Conservation (phyloP, 371 early-diverging fungal species). For the Rhizopus delemar region DNA sequence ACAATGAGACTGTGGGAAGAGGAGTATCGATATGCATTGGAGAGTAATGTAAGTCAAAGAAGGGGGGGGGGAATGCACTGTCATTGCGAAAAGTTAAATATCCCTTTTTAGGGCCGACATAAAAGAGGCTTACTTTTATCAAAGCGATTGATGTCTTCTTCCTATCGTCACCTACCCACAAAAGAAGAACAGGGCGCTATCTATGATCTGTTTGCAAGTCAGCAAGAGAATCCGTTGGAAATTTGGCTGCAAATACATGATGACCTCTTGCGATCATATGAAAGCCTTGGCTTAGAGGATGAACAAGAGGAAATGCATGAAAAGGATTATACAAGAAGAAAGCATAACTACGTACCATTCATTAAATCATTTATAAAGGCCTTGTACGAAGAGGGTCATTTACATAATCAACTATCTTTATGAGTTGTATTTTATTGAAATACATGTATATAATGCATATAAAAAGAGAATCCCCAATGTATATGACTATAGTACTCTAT, state of each 20-base stretch:
- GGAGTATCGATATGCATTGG: conserved; percentile 18
- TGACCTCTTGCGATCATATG: conserved; percentile 21
- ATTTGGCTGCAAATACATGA: conserved; percentile 25
- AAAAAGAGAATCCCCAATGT: neutral
- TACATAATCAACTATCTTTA: conserved; percentile 6
- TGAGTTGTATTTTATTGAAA: neutral
- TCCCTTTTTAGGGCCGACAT: conserved; percentile 15
- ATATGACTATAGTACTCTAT: neutral
- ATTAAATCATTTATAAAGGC: conserved; percentile 26
- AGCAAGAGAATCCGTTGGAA: conserved; percentile 19
- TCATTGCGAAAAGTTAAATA: neutral
- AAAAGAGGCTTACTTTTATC: conserved; percentile 16
- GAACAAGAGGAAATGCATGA: conserved; percentile 23
- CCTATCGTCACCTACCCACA: conserved; percentile 19
- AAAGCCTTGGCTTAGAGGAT: conserved; percentile 19
- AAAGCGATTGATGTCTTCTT: conserved; percentile 5
- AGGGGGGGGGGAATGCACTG: too few relatives aligned
- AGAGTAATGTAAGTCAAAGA: conserved; percentile 16
- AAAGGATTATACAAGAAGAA: conserved; percentile 10
- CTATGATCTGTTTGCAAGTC: neutral
- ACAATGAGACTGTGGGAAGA: conserved; percentile 22
- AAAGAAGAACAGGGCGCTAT: conserved; percentile 10
- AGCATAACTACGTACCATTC: conserved; percentile 29
- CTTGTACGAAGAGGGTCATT: conserved; percentile 22
- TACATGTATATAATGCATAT: neutral